Percentiles rank a stretch among this genome's conserved stretches.
These are phyloP conservation scores for Lachnum nothofagi DNA, from an alignment of 2,329 filamentous ascomycete genomes.

Conservation along the genomic window DNA sequence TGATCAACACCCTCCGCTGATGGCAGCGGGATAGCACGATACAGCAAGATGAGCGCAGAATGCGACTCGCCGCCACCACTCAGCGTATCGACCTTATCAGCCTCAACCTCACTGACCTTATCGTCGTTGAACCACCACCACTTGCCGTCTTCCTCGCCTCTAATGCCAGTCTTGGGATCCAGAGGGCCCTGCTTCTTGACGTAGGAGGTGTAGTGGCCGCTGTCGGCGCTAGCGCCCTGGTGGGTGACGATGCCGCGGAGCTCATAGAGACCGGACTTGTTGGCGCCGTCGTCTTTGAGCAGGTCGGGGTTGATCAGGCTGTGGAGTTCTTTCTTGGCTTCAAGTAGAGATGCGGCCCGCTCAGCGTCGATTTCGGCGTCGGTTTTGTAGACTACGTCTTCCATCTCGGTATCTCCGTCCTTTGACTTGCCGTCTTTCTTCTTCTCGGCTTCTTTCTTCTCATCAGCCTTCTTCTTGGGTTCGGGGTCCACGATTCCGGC, in stretches of 20 bases:
- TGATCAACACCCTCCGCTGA: constrained; percentile 42
- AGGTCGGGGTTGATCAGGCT: constrained; percentile 71
- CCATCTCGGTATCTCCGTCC: constrained; percentile 69
- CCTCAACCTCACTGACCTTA: constrained; percentile 85
- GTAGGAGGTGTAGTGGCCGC: constrained; percentile 95
- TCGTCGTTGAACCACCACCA: constrained; percentile 99
- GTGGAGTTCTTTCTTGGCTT: constrained; percentile 83
- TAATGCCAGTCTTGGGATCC: constrained; percentile 71
- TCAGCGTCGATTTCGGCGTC: constrained; percentile 90
- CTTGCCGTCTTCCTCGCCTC: constrained; percentile 78
- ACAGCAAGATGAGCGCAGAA: constrained; percentile 75
- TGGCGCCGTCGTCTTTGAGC: constrained; percentile 72
- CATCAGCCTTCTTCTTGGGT: constrained; percentile 42
- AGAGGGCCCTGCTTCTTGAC: constrained; percentile 81
- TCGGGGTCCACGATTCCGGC: constrained; percentile 42
- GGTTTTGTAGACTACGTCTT: constrained; percentile 65
- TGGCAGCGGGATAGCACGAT: constrained; percentile 68
- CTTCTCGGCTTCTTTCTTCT: constrained; percentile 47
- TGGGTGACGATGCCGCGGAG: constrained; percentile 91
- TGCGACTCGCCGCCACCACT: constrained; percentile 85
- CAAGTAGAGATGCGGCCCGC: constrained; percentile 66
- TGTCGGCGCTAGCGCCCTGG: constrained; percentile 93
- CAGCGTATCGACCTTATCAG: constrained; percentile 85
- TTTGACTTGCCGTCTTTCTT: constrained; percentile 39
- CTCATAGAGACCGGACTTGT: constrained; percentile 93